A percentile compares a stretch with the other conserved stretches of the same genome.
phyloP scores from a whole-genome alignment of 495 filamentous ascomycete species.

The Achaetomiella virescens region DNA sequence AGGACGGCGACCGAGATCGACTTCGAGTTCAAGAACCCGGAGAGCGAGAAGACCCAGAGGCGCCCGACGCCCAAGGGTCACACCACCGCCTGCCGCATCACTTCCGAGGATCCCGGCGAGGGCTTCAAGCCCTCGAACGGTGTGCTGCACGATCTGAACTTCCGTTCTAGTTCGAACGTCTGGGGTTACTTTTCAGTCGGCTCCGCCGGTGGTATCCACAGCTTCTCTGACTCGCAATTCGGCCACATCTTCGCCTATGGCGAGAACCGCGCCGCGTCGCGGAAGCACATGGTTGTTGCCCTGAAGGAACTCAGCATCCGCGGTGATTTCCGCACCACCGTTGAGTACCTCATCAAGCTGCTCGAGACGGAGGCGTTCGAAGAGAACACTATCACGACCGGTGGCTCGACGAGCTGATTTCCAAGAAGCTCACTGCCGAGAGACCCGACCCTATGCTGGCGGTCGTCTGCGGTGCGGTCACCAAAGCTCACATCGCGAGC shows the following conservation, averaged over 20 bases:
- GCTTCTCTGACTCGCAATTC: constrained; percentile 98
- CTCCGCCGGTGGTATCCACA: constrained; percentile 93
- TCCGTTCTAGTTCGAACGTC: constrained; percentile 95
- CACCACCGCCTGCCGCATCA: constrained; percentile 98
- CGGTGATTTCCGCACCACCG: constrained; percentile 96
- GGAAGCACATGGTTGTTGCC: constrained; percentile 99
- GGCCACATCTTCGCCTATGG: constrained; percentile 99
- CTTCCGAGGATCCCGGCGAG: constrained; percentile 97
- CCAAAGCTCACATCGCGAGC: constrained; percentile 89
- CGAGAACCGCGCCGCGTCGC: constrained; percentile 88
- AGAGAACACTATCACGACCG: constrained; percentile 98
- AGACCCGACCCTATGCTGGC: constrained; percentile 87
- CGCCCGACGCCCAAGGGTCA: constrained; percentile 91
- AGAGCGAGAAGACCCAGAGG: constrained; percentile 77
- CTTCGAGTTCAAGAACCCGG: constrained; percentile 88
- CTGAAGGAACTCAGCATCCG: constrained; percentile 98
- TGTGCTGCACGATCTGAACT: constrained; percentile 99
- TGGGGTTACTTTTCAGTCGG: constrained; percentile 99
- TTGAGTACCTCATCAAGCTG: constrained; percentile 98
- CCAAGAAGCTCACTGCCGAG: constrained; percentile 95
- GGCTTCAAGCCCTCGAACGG: constrained; percentile 99
- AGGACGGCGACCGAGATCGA: constrained; percentile 82
- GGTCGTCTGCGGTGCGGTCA: constrained; percentile 88
- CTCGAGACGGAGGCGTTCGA: constrained; percentile 98
- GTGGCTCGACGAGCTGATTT: constrained; percentile 99